These are phyloP conservation scores for Penicillium macrosclerotiorum DNA, from an alignment of 495 filamentous ascomycete species.

Conservation along the genomic window DNA sequence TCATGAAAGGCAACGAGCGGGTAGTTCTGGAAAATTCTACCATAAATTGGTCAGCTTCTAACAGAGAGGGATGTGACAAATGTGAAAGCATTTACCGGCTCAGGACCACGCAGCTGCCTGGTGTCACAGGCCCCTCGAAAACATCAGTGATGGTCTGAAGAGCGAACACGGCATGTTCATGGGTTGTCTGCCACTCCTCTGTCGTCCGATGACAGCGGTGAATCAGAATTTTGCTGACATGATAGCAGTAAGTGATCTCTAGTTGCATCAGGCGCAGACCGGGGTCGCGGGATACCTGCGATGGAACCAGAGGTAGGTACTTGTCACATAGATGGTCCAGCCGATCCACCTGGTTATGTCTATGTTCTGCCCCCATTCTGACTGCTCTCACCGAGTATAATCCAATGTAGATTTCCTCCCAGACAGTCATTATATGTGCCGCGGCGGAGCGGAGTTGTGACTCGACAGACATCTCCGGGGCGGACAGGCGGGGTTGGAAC, in stretches of 20 bases:
- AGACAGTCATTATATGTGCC: background rate
- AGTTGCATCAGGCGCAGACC: background rate
- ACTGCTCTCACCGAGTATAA: background rate
- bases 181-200: background rate
- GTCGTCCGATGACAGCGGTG: background rate
- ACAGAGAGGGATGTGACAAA: background rate
- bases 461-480: background rate
- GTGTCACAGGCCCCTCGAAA: background rate
- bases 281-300: background rate
- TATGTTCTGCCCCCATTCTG: background rate
- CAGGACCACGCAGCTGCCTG: background rate
- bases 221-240: conserved; percentile 1
- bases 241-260: background rate
- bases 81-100: background rate
- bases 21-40: background rate
- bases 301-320: background rate
- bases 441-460: background rate
- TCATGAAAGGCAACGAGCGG: background rate
- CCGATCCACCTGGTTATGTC: background rate
- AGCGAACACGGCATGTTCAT: background rate
- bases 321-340: background rate
- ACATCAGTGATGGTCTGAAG: conserved; percentile 1
- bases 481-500: background rate
- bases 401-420: background rate
- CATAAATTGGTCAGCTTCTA: background rate